A percentile compares a stretch with the other conserved stretches of the same genome.
phyloP scores from a whole-genome alignment of 2,329 filamentous ascomycete genomes.

The Rhexocercosporidium sp. region DNA sequence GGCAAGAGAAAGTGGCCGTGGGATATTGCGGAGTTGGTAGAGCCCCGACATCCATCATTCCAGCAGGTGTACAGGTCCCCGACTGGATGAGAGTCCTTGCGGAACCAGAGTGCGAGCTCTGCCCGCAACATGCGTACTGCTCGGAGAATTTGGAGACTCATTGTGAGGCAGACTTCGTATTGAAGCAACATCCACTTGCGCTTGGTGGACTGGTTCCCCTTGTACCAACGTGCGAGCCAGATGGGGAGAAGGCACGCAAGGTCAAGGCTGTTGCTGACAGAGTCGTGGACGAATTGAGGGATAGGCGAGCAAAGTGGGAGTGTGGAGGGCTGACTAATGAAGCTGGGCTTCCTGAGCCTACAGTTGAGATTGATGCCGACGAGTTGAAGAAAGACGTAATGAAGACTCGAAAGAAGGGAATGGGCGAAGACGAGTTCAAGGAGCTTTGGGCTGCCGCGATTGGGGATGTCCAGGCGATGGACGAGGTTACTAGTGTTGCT shows the following conservation, averaged over 20 bases:
- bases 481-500: slow-evolving; percentile 60
- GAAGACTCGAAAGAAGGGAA: slow-evolving; percentile 78
- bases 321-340: slow-evolving; percentile 76
- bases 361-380: slow-evolving; percentile 67
- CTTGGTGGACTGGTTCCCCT: slow-evolving; percentile 82
- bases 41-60: slow-evolving; percentile 52
- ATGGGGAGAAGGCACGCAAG: slow-evolving; percentile 87
- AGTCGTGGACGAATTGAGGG: slow-evolving; percentile 83
- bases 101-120: slow-evolving; percentile 85
- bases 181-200: slow-evolving; percentile 83
- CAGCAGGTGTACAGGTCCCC: slow-evolving; percentile 66
- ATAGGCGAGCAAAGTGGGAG: slow-evolving; percentile 87
- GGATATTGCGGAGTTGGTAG: slow-evolving; percentile 91
- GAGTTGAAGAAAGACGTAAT: slow-evolving; percentile 79
- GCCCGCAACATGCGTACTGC: slow-evolving; percentile 89
- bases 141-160: slow-evolving; percentile 76
- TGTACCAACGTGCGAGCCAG: slow-evolving; percentile 90
- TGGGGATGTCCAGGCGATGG: slow-evolving; percentile 69
- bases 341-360: slow-evolving; percentile 61
- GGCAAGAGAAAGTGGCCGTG: slow-evolving; percentile 94
- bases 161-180: slow-evolving; percentile 87
- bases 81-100: slow-evolving; percentile 72
- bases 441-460: slow-evolving; percentile 81
- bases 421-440: slow-evolving; percentile 89
- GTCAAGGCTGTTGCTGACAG: slow-evolving; percentile 88